Evolutionary conservation across 2,329 filamentous ascomycete species (phyloP).

Genomic region (Ceratocystis papillata): DNA sequence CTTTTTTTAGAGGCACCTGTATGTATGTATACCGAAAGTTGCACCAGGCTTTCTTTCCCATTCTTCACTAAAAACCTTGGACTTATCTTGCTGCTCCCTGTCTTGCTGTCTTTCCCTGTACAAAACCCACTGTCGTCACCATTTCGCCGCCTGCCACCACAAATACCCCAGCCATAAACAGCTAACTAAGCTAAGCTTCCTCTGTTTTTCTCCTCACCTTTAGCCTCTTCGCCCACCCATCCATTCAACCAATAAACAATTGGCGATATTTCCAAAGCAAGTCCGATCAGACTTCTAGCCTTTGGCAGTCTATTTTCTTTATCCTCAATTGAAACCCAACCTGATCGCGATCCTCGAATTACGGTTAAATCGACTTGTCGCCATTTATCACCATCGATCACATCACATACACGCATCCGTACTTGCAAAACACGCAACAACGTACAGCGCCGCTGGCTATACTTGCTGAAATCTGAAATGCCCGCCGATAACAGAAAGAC

Average conservation of each 20-base stretch:
- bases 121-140: conserved; percentile 17
- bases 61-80: background rate
- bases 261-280: no score
- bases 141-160: conserved; percentile 20
- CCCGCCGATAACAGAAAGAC: conserved; percentile 21
- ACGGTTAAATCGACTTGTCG: no score
- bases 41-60: background rate
- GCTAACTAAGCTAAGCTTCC: background rate
- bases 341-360: no score
- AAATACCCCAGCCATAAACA: conserved; percentile 1
- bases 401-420: background rate
- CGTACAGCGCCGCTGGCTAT: background rate
- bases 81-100: background rate
- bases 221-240: background rate
- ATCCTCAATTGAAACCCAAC: no score
- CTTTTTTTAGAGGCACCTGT: no score
- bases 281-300: no score
- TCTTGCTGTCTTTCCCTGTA: background rate
- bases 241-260: background rate
- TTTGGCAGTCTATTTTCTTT: no score
- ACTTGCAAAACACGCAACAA: background rate
- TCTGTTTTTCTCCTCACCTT: background rate
- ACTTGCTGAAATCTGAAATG: conserved; percentile 12
- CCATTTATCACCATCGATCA: no score
- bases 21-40: no score